Base-by-base conservation (phyloP, 306 rosid genomes). In the Gastrolobium villosum region DNA sequence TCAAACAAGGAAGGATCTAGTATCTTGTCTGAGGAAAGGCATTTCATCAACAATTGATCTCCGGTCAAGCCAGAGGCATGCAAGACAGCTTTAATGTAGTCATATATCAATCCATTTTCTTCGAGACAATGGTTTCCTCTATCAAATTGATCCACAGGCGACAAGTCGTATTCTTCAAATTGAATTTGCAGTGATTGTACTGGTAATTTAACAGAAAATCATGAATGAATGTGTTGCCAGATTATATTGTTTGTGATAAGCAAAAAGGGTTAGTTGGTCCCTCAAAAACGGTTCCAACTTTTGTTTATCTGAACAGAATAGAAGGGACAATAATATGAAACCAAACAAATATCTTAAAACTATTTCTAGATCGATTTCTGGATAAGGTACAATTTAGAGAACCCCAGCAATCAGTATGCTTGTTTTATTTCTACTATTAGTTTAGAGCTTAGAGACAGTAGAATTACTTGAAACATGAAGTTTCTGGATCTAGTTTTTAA, bases 11-110 rank as follows among this genome's bases (percentile, higher is more conserved):
- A 80, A 60, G 88, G 88, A 84, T 90, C 90, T 26, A 95, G 84
- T 78, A 90, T 86, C 60, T 88, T 86, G 73, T 90, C 88, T 5
- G 97, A 92, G 70, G 89, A 82, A 82, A 87, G 92, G 78, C 86
- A 86, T 83, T 87, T 88, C 65, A 79, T 82, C 82, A 84, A 79
- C 74, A 92, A 49, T 61, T 87, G 86, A 73, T 92, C 91, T 82
- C 78, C 79, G 79, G 78, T 85, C 79, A 89, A 83, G 45, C 92
- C 86, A 8, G 94, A 88, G 48, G 94, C 87, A 39, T 84, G 82
- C 61, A 91, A 80, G 44, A 89, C 90, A 34, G 84, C 80, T 74
- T 87, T 84, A 59, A 91, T 75, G 70, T 83, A 95, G 81, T 87
- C 89, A 79, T 80, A 89, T 70, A 89, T 82, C 71, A 83, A 44